Evolutionary conservation across 192 early-diverging fungal species (phyloP), one percentile per base, ranked within the genome.

Genomic region (Entomortierella lignicola): DNA sequence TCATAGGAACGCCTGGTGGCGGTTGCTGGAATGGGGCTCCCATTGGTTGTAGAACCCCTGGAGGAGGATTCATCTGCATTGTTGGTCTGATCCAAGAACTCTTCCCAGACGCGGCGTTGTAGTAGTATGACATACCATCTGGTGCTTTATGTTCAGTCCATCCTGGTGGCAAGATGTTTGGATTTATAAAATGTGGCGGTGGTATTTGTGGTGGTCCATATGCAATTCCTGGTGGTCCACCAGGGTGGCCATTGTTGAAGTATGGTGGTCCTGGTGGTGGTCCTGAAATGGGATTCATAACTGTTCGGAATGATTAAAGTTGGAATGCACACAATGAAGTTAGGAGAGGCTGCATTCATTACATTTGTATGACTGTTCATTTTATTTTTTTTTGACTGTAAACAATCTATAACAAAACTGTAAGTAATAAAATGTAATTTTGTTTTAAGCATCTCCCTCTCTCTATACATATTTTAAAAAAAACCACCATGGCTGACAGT

Each of bases 61-160:
- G 60, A 1, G 60, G 69, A 4, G 51, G 39, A 6, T 47, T 68
- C 0, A 59, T 72, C 5, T 55, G 63, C 21, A 77, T 54, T 23
- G 66, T 58, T 21, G 88, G 88, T 43, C 80, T 74, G 27, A 88
- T 72, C 94, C 94, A 95, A n/a, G 87, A 84, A 62, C 88, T 92
- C 69, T 89, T 77, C 39, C 87, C 88, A 10, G 92, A 92, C 12
- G 84, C 65, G 0, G 89, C 63, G 69, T 95, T 94, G 77, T 92
- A 93, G 64, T 85, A 94, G 71, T 94, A 95, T n/a, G 86, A 39
- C 50, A 82, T 82, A 3, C 92, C 92, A 25, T 84, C 83, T 0
- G 90, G 88, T 15, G 87, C 88, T 55, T 70, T 69, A 55, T 91
- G 85, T 55, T 91, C 87, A 30, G 85, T 85, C 90, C 90, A 91